Evolutionary conservation across 768 basidiomycete genomes (phyloP), one percentile per base, ranked within the genome.

Genomic region (Pulveroboletus sp.): DNA sequence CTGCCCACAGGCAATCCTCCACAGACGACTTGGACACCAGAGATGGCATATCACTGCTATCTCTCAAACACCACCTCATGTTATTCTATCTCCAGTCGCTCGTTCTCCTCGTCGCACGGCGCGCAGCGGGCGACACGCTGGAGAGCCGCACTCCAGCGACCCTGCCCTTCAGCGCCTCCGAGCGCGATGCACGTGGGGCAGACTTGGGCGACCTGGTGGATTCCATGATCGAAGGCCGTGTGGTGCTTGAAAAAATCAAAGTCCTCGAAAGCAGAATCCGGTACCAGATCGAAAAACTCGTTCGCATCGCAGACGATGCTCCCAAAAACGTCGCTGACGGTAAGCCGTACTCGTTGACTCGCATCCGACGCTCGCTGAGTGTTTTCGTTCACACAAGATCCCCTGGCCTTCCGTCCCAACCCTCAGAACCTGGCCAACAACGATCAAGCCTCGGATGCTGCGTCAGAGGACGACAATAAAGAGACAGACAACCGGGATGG

Each of bases 261-360:
- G 76, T 81, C 0, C 76, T 99, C 20, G 94, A 98, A 68, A 75
- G 76, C 45, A 84, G 89, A 61, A 87, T 99, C 78, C 82, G 79
- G 40, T 97, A 99, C 66, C 97, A 98, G 65, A 91, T 99, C 59
- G 93, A 97, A 57, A 97, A 98, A 65, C 80, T 99, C 16, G 80
- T 94, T 23, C 78, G 81, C 51, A 68, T 89, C 6, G 86, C 91
- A 1, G 81, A 85, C 48, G 84, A 88, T 56, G 71, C 75, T 16
- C 68, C 70, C 0, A 58, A 67, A 40, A 63, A 71, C 29, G 67
- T 73, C 13, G 67, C 74, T 6, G 82, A 90, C 52, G 92, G 90
- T 90, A 59, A 49, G 75, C 56, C 44, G 3, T 29, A 6, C 37
- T 13, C 7, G 16, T 16, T 32, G 23, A 13, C 17, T 35, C 12